Evolutionary conservation across 2,329 filamentous ascomycete species (phyloP), one percentile per base, ranked within the genome.

Genomic region (Periconia sp.): DNA sequence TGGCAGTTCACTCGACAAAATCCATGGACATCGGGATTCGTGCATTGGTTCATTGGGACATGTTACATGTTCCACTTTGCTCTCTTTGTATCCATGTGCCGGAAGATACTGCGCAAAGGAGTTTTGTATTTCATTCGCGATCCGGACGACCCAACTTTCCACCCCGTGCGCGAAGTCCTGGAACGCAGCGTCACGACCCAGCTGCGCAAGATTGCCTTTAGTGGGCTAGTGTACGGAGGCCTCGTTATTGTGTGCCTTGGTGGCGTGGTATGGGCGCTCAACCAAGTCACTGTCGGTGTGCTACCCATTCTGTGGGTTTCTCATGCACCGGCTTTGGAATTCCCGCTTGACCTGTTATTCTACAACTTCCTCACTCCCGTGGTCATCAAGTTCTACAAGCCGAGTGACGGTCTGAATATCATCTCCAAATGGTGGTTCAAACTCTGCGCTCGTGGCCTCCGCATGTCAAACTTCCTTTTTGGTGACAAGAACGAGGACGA

Each of bases 11-110:
- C 91, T 1, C 78, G 85, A 50, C 81, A 85, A 56, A 91, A 88
- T 56, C 94, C 94, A 0, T 82, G 93, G 61, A 97, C 92, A 0
- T 96, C 93, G 14, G 85, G 95, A 14, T 99, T 99, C 71, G 89
- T 97, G 49, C 94, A 99, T 73, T 99, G 94, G 94, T 99, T 99
- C 69, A 88, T 97, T 52, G 94, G 94, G 46, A 99, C 94, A 3
- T 96, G 92, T 58, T 99, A 99, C 75, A 99, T 99, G 95, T 99
- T 99, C 77, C 94, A 99, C 72, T 99, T 99, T 71, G 94, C 94
- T 6, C 83, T 99, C 2, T 99, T 99, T 70, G 94, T 99, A 17
- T 95, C 92, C 52, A 97, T 99, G 92, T 99, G 94, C 75, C 88
- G 94, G 58, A 97, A 96, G 77, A 96, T 97, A 54, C 90, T 99